phyloP scores from a whole-genome alignment of 2,329 filamentous ascomycete genomes.

The Ceratocystis cubensis region DNA sequence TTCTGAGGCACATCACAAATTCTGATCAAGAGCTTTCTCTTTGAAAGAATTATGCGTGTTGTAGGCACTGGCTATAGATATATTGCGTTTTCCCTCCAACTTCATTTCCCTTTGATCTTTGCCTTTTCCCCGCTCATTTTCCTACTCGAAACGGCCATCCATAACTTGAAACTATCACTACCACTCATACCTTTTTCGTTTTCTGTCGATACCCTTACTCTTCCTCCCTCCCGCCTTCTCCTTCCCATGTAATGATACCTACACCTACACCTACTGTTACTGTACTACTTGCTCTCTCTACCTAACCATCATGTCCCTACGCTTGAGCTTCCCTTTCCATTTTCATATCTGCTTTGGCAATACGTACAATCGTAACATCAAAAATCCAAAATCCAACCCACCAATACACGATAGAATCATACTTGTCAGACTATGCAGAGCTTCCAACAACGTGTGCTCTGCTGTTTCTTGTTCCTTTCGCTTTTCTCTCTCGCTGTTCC shows the following conservation, averaged over 20 bases:
- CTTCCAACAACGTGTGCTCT: not conserved
- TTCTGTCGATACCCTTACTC: slow-evolving; percentile 12
- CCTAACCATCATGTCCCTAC: not conserved
- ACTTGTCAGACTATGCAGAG: not conserved
- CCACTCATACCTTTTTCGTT: too few species aligned
- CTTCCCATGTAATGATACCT: slow-evolving; percentile 11
- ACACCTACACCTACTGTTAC: not conserved
- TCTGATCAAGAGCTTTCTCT: not conserved
- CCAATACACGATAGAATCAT: slow-evolving; percentile 6
- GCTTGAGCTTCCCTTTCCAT: not conserved
- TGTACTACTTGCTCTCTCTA: not conserved
- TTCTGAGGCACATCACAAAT: not conserved
- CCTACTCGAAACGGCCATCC: not conserved
- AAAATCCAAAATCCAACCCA: not conserved
- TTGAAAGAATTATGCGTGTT: not conserved
- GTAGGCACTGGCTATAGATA: not conserved
- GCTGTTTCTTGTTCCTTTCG: not conserved
- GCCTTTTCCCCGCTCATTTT: not conserved
- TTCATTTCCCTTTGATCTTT: not conserved
- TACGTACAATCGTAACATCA: not conserved
- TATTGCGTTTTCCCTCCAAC: not conserved
- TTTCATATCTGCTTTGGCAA: not conserved
- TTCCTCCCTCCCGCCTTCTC: not conserved
- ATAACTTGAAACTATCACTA: too few species aligned
- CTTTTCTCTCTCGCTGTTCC: too few species aligned